Evolutionary conservation across 352 stramenopile species (phyloP), one percentile per base, ranked within the genome.

Genomic region (Phytophthora tubulina): DNA sequence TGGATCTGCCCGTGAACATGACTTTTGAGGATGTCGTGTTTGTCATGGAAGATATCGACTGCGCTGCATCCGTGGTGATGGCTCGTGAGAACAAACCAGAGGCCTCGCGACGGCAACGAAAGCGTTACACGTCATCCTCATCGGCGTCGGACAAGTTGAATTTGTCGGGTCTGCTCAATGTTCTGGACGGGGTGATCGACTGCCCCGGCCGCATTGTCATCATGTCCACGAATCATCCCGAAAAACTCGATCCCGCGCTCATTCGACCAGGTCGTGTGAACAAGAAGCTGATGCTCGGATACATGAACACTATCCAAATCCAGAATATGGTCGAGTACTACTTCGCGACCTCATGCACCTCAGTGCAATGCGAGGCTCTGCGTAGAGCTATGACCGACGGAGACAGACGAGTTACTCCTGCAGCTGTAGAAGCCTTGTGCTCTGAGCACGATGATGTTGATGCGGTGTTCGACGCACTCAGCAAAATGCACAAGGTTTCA

Each of bases 21-120:
- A 72, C 55, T 4, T 94, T 96, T 66, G 84, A 94, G 31, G 86
- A 97, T 64, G 76, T 95, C 15, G 88, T 97, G 21, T 97, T 93
- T 72, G 91, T 97, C 15, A 94, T 97, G 84, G 91, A 97, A 60
- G 91, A 96, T 73, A 88, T 96, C 52, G 91, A 97, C 73, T 92
- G 86, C 33, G 86, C 88, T 4, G 83, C 85, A 0, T 88, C 84
- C 0, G 79, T 96, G 13, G 91, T 96, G 0, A 79, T 81, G 54
- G 61, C 76, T 32, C 81, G 84, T n/a, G 57, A 73, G 15, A 71
- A 72, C 39, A 76, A 81, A 32, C 42, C 67, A 14, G 67, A 74
- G 7, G 41, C 51, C 21, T 48, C 51, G 3, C 61, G 32, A 14
- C 46, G 36, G 50, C 51, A 70, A 17, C 51, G 52, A 36, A 73